These are phyloP conservation scores for Candida xiaguanensis DNA, from an alignment of 805 yeast species.

Conservation along the genomic window DNA sequence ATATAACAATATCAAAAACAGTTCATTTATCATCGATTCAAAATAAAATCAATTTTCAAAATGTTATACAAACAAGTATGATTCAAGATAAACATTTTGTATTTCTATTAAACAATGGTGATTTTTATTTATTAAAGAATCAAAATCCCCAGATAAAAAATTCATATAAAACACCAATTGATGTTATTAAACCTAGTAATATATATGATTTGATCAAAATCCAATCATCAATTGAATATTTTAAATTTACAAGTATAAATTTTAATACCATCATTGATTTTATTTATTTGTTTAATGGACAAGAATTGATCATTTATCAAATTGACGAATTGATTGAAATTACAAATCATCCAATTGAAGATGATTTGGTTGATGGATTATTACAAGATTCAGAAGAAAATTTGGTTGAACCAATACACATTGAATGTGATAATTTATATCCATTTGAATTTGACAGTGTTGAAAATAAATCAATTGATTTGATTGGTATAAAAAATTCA, in stretches of 20 bases:
- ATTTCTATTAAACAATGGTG: slow-evolving; percentile 36
- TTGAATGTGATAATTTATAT: slow-evolving; percentile 24
- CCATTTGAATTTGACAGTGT: slow-evolving; percentile 19
- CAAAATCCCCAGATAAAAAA: slow-evolving; percentile 14
- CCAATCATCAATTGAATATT: slow-evolving; percentile 26
- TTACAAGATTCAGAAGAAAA: slow-evolving; percentile 11
- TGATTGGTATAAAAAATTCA: slow-evolving; percentile 41
- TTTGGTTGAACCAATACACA: slow-evolving; percentile 22
- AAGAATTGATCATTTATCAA: slow-evolving; percentile 26
- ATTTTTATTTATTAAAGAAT: slow-evolving; percentile 33
- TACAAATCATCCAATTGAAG: slow-evolving; percentile 12
- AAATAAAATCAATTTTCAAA: slow-evolving; percentile 20
- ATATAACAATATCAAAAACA: slow-evolving; percentile 26
- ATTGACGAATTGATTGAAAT: slow-evolving; percentile 17
- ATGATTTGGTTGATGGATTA: slow-evolving; percentile 12
- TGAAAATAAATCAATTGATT: slow-evolving; percentile 28
- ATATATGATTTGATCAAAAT: slow-evolving; percentile 34
- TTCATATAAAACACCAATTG: slow-evolving; percentile 4
- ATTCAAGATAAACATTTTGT: slow-evolving; percentile 30
- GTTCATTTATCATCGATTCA: slow-evolving; percentile 33
- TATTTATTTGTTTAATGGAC: slow-evolving; percentile 38
- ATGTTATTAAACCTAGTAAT: slow-evolving; percentile 17
- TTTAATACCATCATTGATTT: slow-evolving; percentile 12
- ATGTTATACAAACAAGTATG: slow-evolving; percentile 22
- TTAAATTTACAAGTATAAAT: slow-evolving; percentile 23